Evolutionary conservation across 352 stramenopile species (phyloP), one percentile per base, ranked within the genome.

Genomic region (Thalassiosira hispida): DNA sequence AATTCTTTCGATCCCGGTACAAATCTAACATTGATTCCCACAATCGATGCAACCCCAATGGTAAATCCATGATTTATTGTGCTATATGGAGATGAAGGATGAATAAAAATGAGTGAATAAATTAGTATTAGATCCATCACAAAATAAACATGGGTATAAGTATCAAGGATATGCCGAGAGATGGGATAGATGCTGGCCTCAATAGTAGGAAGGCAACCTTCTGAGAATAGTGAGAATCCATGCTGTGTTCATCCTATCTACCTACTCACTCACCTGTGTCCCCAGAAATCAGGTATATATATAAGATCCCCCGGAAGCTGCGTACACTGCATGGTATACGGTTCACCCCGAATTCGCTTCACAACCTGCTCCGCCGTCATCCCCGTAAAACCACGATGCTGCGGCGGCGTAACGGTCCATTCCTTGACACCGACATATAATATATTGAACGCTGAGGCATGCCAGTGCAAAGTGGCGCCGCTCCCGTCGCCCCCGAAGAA

Each of bases 391-490:
- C 57, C 69, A 23, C 59, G 47, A 61, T 77, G 64, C 11, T 42
- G 12, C 20, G 69, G 69, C 16, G 69, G 69, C 2, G 29, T 44
- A 25, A 77, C 55, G n/a, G 35, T 62, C 69, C 69, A 77, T 33
- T 77, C 57, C 35, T 77, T 72, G 7, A 55, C 20, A 9, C 69
- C 69, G 1, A 77, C 69, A 57, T 77, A 77, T 31, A 77, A 29
- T 31, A 63, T 51, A 40, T 77, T 77, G 29, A 72, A 72, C 0
- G 69, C 69, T 27, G 69, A 56, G n/a, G 59, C 25, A 47, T 77
- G 69, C 69, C 69, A 77, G n/a, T 77, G 69, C 14, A 47, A 72
- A 11, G 69, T 77, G 1, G 69, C 69, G 8, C 69, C 69, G 22
- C 55, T 71, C 29, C 42, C 69, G 31, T 77, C 69, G 16, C 69